A percentile compares a stretch with the other conserved stretches of the same genome.
phyloP scores from a whole-genome alignment of 1,284 basidiomycete species.

The Microbotryomycetes sp. region DNA sequence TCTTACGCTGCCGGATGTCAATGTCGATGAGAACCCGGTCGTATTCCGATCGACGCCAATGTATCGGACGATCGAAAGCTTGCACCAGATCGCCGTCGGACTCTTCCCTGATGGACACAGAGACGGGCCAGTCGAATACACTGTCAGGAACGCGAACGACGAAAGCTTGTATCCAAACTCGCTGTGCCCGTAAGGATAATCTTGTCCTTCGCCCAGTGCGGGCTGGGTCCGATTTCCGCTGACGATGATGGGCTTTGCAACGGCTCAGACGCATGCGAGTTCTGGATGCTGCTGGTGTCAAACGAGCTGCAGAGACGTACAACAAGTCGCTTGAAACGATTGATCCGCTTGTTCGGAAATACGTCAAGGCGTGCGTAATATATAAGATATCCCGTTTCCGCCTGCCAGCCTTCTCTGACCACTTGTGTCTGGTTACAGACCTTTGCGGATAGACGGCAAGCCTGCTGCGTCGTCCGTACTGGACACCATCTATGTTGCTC shows the following conservation, averaged over 20 bases:
- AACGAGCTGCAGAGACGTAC: constrained; percentile 13
- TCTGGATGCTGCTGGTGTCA: constrained; percentile 21
- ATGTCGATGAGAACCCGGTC: constrained; percentile 2
- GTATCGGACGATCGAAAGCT: constrained; percentile 31
- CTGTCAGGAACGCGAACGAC: constrained; percentile 21
- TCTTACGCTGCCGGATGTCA: constrained; percentile 1
- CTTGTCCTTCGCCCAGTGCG: neutral
- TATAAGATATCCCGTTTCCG: neutral
- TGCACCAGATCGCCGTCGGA: constrained; percentile 28
- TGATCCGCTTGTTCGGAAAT: constrained; percentile 18
- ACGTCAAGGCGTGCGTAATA: constrained; percentile 15
- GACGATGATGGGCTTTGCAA: neutral
- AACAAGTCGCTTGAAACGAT: constrained; percentile 22
- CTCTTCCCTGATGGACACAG: constrained; percentile 13
- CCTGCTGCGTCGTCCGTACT: constrained; percentile 32
- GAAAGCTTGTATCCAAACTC: constrained; percentile 29
- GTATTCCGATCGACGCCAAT: constrained; percentile 30
- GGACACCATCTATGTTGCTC: constrained; percentile 30
- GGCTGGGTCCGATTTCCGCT: neutral
- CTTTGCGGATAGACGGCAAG: constrained; percentile 28
- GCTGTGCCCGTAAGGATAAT: constrained; percentile 9
- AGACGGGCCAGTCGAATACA: constrained; percentile 17
- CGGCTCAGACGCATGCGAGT: constrained; percentile 9
- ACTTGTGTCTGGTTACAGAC: neutral
- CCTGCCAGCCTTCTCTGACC: neutral